Base-by-base conservation (phyloP, 805 yeast genomes). In the Metschnikowia continentalis region DNA sequence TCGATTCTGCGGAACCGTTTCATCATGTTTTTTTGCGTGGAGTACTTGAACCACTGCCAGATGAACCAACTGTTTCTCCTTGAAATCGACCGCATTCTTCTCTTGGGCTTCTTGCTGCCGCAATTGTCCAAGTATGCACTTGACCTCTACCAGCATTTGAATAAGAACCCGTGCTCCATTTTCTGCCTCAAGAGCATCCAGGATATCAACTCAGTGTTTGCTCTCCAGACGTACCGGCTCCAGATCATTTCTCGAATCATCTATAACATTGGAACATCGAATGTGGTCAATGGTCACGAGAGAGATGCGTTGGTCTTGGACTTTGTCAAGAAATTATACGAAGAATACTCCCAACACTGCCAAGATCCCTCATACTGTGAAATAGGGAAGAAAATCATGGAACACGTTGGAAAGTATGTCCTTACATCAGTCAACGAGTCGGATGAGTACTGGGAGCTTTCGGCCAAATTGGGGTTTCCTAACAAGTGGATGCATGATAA, bases 1-100 rank as follows among this genome's bases (percentile, higher is more conserved):
- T 48, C 61, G 0, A 57, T 60, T 23, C 74, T 71, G 71, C 53
- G 77, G 52, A 66, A 65, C 6, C 63, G 64, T 48, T 73, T 68
- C 55, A 51, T 61, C 2, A 51, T 70, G 42, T 65, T 55, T 36
- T 59, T 72, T 23, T 67, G 66, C 50, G 42, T 48, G 14, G 66
- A 64, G 39, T 56, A 69, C 11, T 54, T 69, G 36, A 52, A 58
- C 17, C 61, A 54, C 44, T 57, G 65, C 1, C 50, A 49, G 6
- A 47, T 63, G 15, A 51, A 59, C 4, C 56, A 59, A 3, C 47
- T 36, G 6, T 49, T 42, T n/a, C 32, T 56, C 6, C 49, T 47
- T 7, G 56, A 54, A 32, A 50, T 58, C 19, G 61, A 58, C 39
- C 50, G 46, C 32, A 23, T 57, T 15, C 46, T 72, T 10, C 47